Evolutionary conservation across 1,284 basidiomycete genomes (phyloP).

Genomic region (Cryptococcus sp.): DNA sequence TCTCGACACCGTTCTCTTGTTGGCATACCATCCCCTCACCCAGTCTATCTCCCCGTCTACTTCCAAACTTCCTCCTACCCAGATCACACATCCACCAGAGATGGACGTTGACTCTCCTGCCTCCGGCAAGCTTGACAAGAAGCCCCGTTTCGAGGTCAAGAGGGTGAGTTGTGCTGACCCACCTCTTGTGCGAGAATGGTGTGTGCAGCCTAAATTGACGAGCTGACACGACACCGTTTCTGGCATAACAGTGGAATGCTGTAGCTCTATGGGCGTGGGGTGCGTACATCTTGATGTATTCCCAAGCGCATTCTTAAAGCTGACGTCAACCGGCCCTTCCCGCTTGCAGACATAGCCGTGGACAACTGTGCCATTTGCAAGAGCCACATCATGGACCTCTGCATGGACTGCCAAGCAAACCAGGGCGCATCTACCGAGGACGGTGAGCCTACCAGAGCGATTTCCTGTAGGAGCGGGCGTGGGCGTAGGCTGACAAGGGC

Average conservation of each 20-base stretch:
- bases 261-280: constrained; percentile 97
- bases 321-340: not conserved
- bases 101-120: constrained; percentile 54
- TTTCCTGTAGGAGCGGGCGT: not conserved
- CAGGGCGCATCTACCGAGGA: constrained; percentile 87
- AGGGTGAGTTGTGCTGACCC: constrained; percentile 60
- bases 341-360: constrained; percentile 75
- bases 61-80: not conserved
- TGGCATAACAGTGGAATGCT: constrained; percentile 76
- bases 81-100: not conserved
- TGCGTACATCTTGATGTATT: constrained; percentile 47
- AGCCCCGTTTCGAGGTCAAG: constrained; percentile 87
- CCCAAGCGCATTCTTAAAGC: not conserved
- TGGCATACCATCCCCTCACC: not conserved
- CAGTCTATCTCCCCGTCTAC: not conserved
- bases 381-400: constrained; percentile 98
- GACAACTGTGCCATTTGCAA: constrained; percentile 95
- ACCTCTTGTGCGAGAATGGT: not conserved
- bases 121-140: constrained; percentile 50
- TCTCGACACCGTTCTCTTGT: too few relatives aligned
- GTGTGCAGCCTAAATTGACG: not conserved
- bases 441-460: constrained; percentile 20
- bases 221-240: constrained; percentile 9
- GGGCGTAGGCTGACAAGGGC: not conserved
- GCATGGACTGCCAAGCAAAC: constrained; percentile 98